phyloP scores from a whole-genome alignment of 495 filamentous ascomycete species.

The Trichocladium uniseriatum region DNA sequence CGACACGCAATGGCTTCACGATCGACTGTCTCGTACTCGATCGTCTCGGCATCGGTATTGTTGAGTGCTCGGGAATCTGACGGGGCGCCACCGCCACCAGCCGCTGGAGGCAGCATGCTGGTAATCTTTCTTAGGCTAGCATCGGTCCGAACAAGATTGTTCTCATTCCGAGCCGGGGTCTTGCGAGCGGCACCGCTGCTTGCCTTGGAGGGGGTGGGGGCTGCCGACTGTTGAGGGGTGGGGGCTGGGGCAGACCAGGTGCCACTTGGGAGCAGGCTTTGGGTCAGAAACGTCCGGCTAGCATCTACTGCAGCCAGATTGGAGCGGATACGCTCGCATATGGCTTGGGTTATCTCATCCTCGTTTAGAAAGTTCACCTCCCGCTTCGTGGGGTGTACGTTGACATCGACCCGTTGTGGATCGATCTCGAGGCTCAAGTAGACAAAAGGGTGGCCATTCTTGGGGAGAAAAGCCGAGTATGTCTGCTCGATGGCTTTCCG shows the following conservation, averaged over 20 bases:
- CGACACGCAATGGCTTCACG: slow-evolving; percentile 60
- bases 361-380: slow-evolving; percentile 99
- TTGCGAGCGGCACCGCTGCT: slow-evolving; percentile 28
- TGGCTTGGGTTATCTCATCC: slow-evolving; percentile 85
- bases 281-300: slow-evolving; percentile 88
- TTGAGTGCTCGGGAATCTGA: not conserved
- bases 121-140: slow-evolving; percentile 89
- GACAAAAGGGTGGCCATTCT: slow-evolving; percentile 87
- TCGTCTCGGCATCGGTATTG: slow-evolving; percentile 6
- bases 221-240: slow-evolving; percentile 24
- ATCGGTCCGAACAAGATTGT: slow-evolving; percentile 86
- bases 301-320: slow-evolving; percentile 85
- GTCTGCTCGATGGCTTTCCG: slow-evolving; percentile 88
- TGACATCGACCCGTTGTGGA: slow-evolving; percentile 89
- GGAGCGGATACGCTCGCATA: slow-evolving; percentile 71
- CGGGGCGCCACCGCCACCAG: not conserved
- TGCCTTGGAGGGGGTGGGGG: slow-evolving; percentile 29
- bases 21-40: slow-evolving; percentile 61
- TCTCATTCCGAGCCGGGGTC: slow-evolving; percentile 61
- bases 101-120: slow-evolving; percentile 65
- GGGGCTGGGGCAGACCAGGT: slow-evolving; percentile 30
- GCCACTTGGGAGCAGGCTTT: slow-evolving; percentile 72
- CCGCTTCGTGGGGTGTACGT: slow-evolving; percentile 94
- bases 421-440: slow-evolving; percentile 94
- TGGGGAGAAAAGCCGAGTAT: slow-evolving; percentile 83